Evolutionary conservation across 108 stramenopile genomes (phyloP).

Genomic region (Seminavis robusta): DNA sequence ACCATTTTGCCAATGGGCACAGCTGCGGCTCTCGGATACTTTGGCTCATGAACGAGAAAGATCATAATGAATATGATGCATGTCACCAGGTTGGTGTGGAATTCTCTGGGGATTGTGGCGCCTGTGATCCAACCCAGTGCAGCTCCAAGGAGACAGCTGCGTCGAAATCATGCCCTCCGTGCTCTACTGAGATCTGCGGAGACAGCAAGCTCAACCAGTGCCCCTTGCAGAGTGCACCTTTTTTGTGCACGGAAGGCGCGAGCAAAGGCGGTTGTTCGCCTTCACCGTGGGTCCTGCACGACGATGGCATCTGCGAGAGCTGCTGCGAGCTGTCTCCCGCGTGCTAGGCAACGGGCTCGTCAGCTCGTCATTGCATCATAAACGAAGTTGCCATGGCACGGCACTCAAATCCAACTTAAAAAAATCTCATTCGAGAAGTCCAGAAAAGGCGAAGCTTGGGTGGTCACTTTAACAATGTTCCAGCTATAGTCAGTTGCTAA

Average conservation of each 20-base stretch:
- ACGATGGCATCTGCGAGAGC: too few relatives aligned
- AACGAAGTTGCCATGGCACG: too few relatives aligned
- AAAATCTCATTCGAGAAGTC: too few relatives aligned
- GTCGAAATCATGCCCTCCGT: constrained; percentile 31
- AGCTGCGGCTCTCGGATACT: constrained; percentile 52
- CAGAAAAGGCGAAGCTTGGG: too few relatives aligned
- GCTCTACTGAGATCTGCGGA: constrained; percentile 42
- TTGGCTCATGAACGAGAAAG: constrained; percentile 42
- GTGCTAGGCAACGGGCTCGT: too few relatives aligned
- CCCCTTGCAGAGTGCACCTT: constrained; percentile 38
- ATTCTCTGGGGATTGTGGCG: constrained; percentile 36
- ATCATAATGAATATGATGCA: constrained; percentile 34
- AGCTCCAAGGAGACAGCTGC: neutral
- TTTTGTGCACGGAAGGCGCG: constrained; percentile 60
- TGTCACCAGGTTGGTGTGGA: constrained; percentile 49
- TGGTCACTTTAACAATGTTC: too few relatives aligned
- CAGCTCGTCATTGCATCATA: too few relatives aligned
- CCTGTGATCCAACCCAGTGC: constrained; percentile 32
- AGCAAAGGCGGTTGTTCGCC: constrained; percentile 57
- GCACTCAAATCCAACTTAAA: too few relatives aligned
- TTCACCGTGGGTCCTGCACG: constrained; percentile 36
- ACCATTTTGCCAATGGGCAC: constrained; percentile 36
- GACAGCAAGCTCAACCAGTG: constrained; percentile 54
- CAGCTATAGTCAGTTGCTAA: too few relatives aligned
- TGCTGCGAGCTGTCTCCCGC: too few relatives aligned